Evolutionary conservation across 2,329 filamentous ascomycete genomes (phyloP).

Genomic region (Lachnellula hyalina): DNA sequence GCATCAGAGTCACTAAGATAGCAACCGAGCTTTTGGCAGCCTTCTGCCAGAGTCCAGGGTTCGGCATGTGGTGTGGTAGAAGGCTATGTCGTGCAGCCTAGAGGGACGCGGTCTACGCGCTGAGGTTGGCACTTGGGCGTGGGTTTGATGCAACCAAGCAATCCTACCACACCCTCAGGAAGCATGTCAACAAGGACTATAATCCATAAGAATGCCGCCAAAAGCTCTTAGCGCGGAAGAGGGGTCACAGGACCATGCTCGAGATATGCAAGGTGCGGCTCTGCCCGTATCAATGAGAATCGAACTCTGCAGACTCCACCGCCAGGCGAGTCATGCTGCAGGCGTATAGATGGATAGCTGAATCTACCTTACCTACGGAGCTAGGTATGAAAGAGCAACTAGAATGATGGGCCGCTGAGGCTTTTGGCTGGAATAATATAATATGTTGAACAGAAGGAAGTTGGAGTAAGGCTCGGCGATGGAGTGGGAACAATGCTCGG

Average conservation of each 20-base stretch:
- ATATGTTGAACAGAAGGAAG: neutral
- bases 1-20: neutral
- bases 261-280: slow-evolving; percentile 14
- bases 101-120: neutral
- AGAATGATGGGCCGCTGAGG: neutral
- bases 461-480: neutral
- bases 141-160: neutral
- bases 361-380: neutral
- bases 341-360: neutral
- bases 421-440: neutral
- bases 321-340: neutral
- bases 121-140: neutral
- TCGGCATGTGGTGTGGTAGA: neutral
- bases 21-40: neutral
- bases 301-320: neutral
- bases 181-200: neutral
- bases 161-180: slow-evolving; percentile 2
- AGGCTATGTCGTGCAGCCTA: slow-evolving; percentile 1
- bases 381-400: neutral
- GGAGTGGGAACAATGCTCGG: neutral
- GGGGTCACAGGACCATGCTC: neutral
- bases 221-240: neutral
- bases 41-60: neutral
- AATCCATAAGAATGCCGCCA: neutral
- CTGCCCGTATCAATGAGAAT: slow-evolving; percentile 14